Evolutionary conservation across 208 protist genomes (phyloP).

Genomic region (Leishmania lainsoni): DNA sequence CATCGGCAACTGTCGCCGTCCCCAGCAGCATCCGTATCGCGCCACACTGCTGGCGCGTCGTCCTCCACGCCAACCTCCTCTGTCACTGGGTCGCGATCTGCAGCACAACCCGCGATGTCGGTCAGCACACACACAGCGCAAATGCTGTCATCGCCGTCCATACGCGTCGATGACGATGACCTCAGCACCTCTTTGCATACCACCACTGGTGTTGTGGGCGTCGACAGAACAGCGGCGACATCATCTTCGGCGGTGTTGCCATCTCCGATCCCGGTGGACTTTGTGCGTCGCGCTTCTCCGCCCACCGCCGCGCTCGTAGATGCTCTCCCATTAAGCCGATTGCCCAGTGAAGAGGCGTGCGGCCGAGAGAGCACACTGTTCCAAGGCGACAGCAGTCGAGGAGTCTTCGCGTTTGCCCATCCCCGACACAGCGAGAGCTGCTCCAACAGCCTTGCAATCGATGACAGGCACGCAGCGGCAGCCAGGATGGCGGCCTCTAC

Average conservation of each 20-base stretch:
- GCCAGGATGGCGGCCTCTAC: background rate
- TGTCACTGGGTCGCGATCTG: background rate
- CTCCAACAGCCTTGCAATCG: background rate
- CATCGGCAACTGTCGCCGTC: slow-evolving; percentile 6
- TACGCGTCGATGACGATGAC: background rate
- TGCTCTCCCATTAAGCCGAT: background rate
- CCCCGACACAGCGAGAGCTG: background rate
- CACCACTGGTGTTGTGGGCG: background rate
- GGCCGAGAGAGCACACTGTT: background rate
- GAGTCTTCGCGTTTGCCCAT: background rate
- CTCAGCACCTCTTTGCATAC: slow-evolving; percentile 5
- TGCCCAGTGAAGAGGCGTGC: slow-evolving; percentile 7
- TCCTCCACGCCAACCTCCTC: background rate
- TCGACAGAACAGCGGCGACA: background rate
- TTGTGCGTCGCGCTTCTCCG: slow-evolving; percentile 1
- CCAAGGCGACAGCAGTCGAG: background rate
- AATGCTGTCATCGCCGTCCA: slow-evolving; percentile 2
- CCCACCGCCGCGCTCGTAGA: slow-evolving; percentile 6
- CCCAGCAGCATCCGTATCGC: background rate
- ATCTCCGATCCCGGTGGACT: background rate
- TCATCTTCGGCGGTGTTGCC: background rate
- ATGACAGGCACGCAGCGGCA: background rate
- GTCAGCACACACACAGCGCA: slow-evolving; percentile 1
- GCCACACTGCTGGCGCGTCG: background rate
- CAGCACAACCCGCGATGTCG: slow-evolving; percentile 3